A percentile compares a stretch with the other conserved stretches of the same genome.
Conservation (phyloP, 768 basidiomycete species). For the Mycena galopus region DNA sequence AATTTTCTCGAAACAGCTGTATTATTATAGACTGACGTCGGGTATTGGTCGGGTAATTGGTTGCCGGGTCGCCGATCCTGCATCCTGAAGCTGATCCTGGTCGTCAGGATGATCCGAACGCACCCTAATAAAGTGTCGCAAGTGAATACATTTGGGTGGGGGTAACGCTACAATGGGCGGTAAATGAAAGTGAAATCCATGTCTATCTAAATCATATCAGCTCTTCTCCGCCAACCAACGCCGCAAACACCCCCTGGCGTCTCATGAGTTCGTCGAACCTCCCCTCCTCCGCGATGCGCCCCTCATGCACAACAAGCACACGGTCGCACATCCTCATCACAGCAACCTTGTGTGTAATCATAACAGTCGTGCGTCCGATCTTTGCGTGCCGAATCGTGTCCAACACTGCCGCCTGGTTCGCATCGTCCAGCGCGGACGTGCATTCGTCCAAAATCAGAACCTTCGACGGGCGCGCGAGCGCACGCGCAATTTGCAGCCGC, state of each 20-base stretch:
- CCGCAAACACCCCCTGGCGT: constrained; percentile 67
- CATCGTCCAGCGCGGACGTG: constrained; percentile 79
- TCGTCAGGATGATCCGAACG: no score
- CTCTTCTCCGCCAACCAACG: no score
- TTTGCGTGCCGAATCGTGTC: constrained; percentile 73
- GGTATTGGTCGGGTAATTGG: no score
- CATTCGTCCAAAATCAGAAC: constrained; percentile 85
- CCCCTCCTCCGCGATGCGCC: constrained; percentile 73
- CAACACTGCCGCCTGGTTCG: constrained; percentile 78
- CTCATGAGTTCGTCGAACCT: constrained; percentile 68
- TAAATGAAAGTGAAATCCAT: no score
- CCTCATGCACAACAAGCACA: constrained; percentile 75
- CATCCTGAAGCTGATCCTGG: no score
- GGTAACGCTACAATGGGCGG: no score
- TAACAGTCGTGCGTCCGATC: constrained; percentile 75
- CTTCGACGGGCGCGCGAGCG: constrained; percentile 71
- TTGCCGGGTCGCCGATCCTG: no score
- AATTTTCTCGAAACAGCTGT: no score
- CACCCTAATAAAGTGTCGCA: no score
- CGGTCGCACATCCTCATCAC: constrained; percentile 86
- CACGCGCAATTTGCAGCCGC: constrained; percentile 81
- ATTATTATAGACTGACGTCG: no score
- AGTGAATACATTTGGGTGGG: no score
- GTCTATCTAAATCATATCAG: no score
- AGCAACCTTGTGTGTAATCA: constrained; percentile 84